Conservation (phyloP, 1,139 yeast genomes). For the Tardiomyces depauwii region DNA sequence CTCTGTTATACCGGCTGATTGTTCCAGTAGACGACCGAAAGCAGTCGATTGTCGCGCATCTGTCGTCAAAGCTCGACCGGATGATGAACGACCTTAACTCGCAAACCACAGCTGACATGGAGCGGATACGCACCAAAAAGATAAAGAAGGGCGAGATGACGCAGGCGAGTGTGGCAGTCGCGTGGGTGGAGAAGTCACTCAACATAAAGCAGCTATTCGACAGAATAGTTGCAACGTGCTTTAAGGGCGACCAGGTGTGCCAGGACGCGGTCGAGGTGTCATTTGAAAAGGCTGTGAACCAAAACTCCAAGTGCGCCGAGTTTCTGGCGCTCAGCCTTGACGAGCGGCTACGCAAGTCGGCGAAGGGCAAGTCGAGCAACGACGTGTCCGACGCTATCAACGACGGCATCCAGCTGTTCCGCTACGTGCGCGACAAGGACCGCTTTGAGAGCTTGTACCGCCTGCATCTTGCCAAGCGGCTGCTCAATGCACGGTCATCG, state of each 20-base stretch:
- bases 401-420: slow-evolving; percentile 49
- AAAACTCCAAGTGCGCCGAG: slow-evolving; percentile 53
- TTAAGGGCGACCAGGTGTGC: slow-evolving; percentile 38
- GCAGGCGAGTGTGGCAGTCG: slow-evolving; percentile 39
- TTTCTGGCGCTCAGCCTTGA: slow-evolving; percentile 68
- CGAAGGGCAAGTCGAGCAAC: slow-evolving; percentile 39
- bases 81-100: neutral
- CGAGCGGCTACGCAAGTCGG: slow-evolving; percentile 50
- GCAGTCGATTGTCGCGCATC: neutral
- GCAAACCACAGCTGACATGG: neutral
- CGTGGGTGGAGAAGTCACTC: slow-evolving; percentile 59
- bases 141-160: neutral
- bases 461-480: slow-evolving; percentile 77
- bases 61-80: neutral
- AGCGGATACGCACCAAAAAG: neutral
- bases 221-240: slow-evolving; percentile 35
- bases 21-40: slow-evolving; percentile 9
- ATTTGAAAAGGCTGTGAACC: slow-evolving; percentile 52
- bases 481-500: slow-evolving; percentile 43
- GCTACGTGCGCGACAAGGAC: slow-evolving; percentile 73
- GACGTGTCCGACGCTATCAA: slow-evolving; percentile 45
- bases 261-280: slow-evolving; percentile 50
- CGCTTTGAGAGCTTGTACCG: slow-evolving; percentile 79
- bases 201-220: slow-evolving; percentile 43
- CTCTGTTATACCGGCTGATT: slow-evolving; percentile 39